Evolutionary conservation across 768 basidiomycete genomes (phyloP), one percentile per base, ranked within the genome.

Genomic region (Crepidotus variabilis): DNA sequence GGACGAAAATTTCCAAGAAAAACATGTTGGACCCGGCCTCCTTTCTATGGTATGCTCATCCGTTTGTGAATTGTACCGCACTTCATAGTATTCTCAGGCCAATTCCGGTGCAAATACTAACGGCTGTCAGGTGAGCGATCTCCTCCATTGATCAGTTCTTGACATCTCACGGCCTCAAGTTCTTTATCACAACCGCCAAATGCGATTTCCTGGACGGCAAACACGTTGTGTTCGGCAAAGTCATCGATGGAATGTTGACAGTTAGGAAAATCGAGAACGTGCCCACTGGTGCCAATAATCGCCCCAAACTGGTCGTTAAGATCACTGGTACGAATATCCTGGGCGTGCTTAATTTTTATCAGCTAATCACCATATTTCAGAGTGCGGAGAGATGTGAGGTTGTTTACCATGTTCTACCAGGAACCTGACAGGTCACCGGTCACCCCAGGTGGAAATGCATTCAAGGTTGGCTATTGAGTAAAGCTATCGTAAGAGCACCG

Each of bases 241-340:
- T 96, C 34, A 83, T 92, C 59, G 92, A 97, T 56, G 93, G 93
- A 22, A 92, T 98, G 89, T 83, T 99, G 57, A 96, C 94, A 2
- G 78, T 99, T 51, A 81, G 96, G 61, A 98, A 98, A 70, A 92
- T 99, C 55, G 97, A 99, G 74, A 92, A 94, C 61, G 93, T 98
- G 0, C 83, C 94, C 8, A 98, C 94, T 0, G 93, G 92, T 1
- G 82, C 85, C 2, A 96, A 94, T 69, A 95, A 92, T 66, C 75
- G 92, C 51, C 94, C 94, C 0, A 97, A 97, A 67, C 71, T 97
- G 22, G 81, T 82, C 2, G 92, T 94, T 10, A 94, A 92, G 71
- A 90, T 97, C 52, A 85, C 84, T 10, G 94, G 94, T 91, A 59
- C 54, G 82, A 72, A 33, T n/a, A 22, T 13, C 6, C 28, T 35